Conservation (phyloP, 192 early-diverging fungal species). For the Linnemannia elongata region DNA sequence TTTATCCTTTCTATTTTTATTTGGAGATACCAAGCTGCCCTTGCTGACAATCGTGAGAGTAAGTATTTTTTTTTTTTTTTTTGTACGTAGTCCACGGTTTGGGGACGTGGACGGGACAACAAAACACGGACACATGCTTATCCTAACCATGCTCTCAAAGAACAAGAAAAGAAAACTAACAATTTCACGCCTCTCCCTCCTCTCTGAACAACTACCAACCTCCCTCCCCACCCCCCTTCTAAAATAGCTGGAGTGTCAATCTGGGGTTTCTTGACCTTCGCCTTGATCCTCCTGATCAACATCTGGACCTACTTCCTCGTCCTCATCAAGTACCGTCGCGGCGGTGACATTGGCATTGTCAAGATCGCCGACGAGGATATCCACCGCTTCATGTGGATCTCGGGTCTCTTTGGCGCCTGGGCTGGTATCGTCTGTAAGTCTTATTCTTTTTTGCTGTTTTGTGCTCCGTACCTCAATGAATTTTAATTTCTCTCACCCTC, state of each 20-base stretch:
- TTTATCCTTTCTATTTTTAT: conserved; percentile 28
- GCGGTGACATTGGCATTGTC: conserved; percentile 49
- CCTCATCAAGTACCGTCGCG: conserved; percentile 15
- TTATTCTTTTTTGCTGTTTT: neutral
- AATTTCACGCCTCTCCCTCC: too few species aligned
- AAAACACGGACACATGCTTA: too few species aligned
- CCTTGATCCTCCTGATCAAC: conserved; percentile 27
- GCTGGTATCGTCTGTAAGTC: conserved; percentile 41
- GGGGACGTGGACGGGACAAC: too few species aligned
- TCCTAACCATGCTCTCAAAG: too few species aligned
- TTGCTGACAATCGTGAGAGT: conserved; percentile 9
- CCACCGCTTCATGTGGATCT: conserved; percentile 30
- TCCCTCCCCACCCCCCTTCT: neutral
- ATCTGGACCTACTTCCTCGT: conserved; percentile 51
- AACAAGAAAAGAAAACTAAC: neutral
- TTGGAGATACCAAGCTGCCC: conserved; percentile 32
- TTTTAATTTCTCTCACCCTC: neutral
- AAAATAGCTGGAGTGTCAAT: conserved; percentile 6
- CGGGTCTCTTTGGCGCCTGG: conserved; percentile 51
- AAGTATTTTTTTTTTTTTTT: neutral
- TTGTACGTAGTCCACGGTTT: too few species aligned
- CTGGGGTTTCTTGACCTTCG: conserved; percentile 39
- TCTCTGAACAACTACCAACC: neutral
- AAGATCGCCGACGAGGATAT: conserved; percentile 36
- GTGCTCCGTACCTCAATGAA: neutral